Percentiles rank a stretch among this genome's conserved stretches.
These are phyloP conservation scores for Naganishia friedmannii DNA, from an alignment of 768 basidiomycete species.

Conservation along the genomic window DNA sequence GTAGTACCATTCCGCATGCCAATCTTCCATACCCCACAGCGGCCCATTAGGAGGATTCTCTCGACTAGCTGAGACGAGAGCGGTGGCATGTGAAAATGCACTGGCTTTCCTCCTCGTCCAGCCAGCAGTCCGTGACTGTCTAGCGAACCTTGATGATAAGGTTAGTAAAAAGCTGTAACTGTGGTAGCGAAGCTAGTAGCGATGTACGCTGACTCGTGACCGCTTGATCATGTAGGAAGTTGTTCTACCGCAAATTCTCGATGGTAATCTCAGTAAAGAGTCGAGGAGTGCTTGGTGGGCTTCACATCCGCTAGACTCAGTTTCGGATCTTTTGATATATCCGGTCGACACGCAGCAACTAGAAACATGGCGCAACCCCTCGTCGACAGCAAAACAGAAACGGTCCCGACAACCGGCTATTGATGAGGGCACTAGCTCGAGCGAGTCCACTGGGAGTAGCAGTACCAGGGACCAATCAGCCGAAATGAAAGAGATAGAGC, in stretches of 20 bases:
- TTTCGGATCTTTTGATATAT: background rate
- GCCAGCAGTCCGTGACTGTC: background rate
- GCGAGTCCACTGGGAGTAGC: background rate
- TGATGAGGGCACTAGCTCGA: background rate
- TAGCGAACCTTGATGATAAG: background rate
- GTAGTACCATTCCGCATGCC: background rate
- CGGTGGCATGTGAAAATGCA: constrained; percentile 18
- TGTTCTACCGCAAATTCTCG: background rate
- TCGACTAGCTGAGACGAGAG: background rate
- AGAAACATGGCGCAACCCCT: too few relatives aligned
- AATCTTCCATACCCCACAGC: background rate
- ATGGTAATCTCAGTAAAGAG: background rate
- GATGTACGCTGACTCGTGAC: background rate
- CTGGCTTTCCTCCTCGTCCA: background rate
- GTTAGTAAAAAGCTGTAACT: background rate
- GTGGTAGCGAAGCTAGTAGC: too few relatives aligned
- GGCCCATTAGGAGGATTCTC: constrained; percentile 18
- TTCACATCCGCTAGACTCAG: background rate
- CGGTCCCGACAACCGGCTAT: background rate
- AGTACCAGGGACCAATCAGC: background rate
- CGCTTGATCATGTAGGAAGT: background rate
- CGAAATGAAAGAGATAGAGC: background rate
- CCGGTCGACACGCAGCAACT: background rate
- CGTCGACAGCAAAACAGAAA: background rate
- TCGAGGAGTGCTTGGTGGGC: background rate